A percentile compares a stretch with the other conserved stretches of the same genome.
Evolutionary conservation across 495 filamentous ascomycete species (phyloP).

Genomic region (Mycothermus thermophilus): DNA sequence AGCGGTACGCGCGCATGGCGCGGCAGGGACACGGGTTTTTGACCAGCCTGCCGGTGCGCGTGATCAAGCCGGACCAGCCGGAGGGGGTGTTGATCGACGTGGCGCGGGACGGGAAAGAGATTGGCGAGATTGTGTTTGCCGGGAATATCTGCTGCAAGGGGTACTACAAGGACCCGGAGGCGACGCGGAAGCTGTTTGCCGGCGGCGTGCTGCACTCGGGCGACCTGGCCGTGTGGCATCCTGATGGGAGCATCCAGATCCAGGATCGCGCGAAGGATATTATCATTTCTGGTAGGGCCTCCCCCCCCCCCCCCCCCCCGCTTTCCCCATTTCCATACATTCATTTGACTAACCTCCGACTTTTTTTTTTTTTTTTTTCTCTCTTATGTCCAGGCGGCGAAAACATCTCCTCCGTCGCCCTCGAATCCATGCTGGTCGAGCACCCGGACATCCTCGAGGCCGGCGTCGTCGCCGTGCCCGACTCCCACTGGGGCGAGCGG

Average conservation of each 20-base stretch:
- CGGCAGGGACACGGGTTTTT: constrained; percentile 84
- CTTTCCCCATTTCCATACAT: not conserved
- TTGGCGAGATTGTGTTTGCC: constrained; percentile 81
- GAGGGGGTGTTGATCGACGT: constrained; percentile 61
- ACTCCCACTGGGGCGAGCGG: constrained; percentile 86
- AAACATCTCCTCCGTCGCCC: constrained; percentile 87
- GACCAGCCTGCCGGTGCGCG: constrained; percentile 63
- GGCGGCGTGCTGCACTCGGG: constrained; percentile 83
- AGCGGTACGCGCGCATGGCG: constrained; percentile 77
- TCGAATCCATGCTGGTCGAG: constrained; percentile 82
- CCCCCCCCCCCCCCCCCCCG: not conserved
- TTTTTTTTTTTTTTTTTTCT: no score
- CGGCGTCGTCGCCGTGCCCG: constrained; percentile 76
- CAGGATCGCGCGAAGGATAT: constrained; percentile 93
- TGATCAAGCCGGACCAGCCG: constrained; percentile 64
- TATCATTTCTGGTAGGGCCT: constrained; percentile 74
- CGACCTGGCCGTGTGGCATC: constrained; percentile 83
- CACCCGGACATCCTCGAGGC: constrained; percentile 85
- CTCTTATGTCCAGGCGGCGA: constrained; percentile 76
- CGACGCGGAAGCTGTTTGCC: constrained; percentile 74
- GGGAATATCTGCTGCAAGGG: constrained; percentile 89
- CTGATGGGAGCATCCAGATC: constrained; percentile 82
- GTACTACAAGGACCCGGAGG: constrained; percentile 82
- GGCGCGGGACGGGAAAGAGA: constrained; percentile 64
- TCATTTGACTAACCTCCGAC: not conserved